Evolutionary conservation across 345 rosid genomes (phyloP), one percentile per base, ranked within the genome.

Genomic region (Aethionema arabicum): DNA sequence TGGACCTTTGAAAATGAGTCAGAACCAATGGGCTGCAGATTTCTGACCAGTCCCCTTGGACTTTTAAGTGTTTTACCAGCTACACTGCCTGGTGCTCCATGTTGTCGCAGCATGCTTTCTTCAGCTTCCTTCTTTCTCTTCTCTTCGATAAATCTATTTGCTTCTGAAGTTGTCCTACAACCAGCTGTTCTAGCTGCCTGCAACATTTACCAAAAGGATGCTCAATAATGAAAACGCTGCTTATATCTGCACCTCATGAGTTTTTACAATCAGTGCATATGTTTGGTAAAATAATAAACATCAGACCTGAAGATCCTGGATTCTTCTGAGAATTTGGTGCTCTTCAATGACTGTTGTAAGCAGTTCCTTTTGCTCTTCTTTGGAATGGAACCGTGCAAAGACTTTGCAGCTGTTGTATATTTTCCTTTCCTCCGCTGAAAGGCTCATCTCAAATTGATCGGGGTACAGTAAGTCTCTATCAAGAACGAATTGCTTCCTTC

Each of bases 121-220:
- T 85, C 90, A 7, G 82, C 79, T 75, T 81, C 95, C 73, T 78
- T 85, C 76, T 74, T 82, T 62, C 80, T 84, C 80, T 84, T 89
- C 55, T 77, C 76, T 65, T 85, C 88, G 29, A 89, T 59, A 52
- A 77, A 92, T 60, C 65, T 77, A 43, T 77, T 83, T 38, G 88
- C 88, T 72, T 85, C 88, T 10, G 79, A 76, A 50, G 82, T 67
- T 45, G 84, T 85, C 63, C 54, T 73, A 63, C 83, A 89, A 65
- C 96, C 91, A 72, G 88, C 84, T 66, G 82, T 80, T 64, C 85
- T 86, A 68, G 97, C 99, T 71, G 84, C 95, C 99, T 93, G 85
- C 72, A 72, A 9, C 51, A 66, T 6, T 32, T 71, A 48, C 21
- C 32, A 38, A 42, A 45, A 45, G 11, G 2, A 21, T 21, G 27